Base-by-base conservation (phyloP, 441 rosid genomes). In the Gossypium laxum region DNA sequence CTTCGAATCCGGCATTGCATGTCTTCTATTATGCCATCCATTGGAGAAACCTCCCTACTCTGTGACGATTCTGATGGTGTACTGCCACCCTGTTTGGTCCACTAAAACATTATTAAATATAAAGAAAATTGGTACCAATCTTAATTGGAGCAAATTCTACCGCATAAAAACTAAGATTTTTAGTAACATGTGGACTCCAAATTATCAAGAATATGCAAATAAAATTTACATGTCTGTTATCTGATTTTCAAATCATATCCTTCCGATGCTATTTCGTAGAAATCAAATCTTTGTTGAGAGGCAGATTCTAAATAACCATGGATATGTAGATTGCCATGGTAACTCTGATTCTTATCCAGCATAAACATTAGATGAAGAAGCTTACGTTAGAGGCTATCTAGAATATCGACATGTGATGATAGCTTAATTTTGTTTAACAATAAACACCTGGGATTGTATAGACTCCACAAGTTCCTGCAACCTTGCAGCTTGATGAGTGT, bases 381-480 rank as follows among this genome's bases (percentile, higher is more conserved):
- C 8, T 38, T 19, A 45, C 8, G 6, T 65, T 21, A 65, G 45
- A 45, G 8, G 69, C 69, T 45, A 41, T 54, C 66, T 6, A 30
- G 50, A 2, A 48, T 48, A 47, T 48, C 6, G 15, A 66, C 50
- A 45, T 12, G 70, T 48, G 14, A 15, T 14, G 57, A 26, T 15
- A 50, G 24, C 41, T 50, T 50, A 67, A 50, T 67, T 50, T 50
- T 21, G 4, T 67, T 45, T 26, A 48, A 50, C 22, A 50, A 1
- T 74, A 57, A 64, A 24, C 79, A 95, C 97, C 96, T 92, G 99
- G 72, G 97, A 87, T 76, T 89, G 99, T 79, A 92, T 92, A 72
- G 79, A 85, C 59, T 92, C 96, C 74, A 91, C 93, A 50, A 95
- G 92, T 77, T 92, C 98, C 83, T 86, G 98, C 85, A 95, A 76